These are phyloP conservation scores for Colletotrichum musicola DNA, from an alignment of 2,329 filamentous ascomycete genomes.

Conservation along the genomic window DNA sequence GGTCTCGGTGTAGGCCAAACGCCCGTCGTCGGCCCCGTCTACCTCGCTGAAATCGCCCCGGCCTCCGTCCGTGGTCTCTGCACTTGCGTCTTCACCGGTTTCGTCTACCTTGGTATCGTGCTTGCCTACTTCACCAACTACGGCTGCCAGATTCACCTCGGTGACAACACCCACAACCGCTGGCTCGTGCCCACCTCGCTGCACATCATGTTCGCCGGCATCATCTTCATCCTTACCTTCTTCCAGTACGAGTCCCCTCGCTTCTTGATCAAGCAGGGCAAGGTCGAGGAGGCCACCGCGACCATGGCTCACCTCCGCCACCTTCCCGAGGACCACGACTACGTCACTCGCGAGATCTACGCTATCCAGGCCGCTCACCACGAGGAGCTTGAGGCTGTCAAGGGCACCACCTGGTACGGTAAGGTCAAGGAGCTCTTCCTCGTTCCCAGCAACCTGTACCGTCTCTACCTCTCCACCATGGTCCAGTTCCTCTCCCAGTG, in stretches of 20 bases:
- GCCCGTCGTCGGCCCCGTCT: conserved; percentile 76
- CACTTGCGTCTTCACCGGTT: conserved; percentile 67
- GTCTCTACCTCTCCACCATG: conserved; percentile 76
- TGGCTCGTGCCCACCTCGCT: conserved; percentile 79
- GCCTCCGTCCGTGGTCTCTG: conserved; percentile 79
- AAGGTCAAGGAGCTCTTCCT: conserved; percentile 77
- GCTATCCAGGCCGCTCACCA: conserved; percentile 76
- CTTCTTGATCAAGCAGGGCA: conserved; percentile 75
- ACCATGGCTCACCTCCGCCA: conserved; percentile 70
- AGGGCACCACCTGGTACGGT: conserved; percentile 73
- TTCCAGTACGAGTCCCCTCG: conserved; percentile 78
- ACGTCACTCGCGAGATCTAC: conserved; percentile 71
- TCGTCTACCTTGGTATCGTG: conserved; percentile 82
- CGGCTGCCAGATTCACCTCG: conserved; percentile 65
- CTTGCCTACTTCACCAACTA: conserved; percentile 83
- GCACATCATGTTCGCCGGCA: conserved; percentile 81
- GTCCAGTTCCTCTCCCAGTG: conserved; percentile 81
- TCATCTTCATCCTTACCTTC: conserved; percentile 79
- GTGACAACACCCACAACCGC: conserved; percentile 58
- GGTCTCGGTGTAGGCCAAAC: conserved; percentile 76
- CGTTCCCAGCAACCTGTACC: conserved; percentile 77
- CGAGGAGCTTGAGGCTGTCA: conserved; percentile 78
- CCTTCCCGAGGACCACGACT: conserved; percentile 70
- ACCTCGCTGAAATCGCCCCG: conserved; percentile 79
- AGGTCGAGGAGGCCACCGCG: conserved; percentile 68